A percentile compares a stretch with the other conserved stretches of the same genome.
Evolutionary conservation across 768 basidiomycete species (phyloP).

Genomic region (Sporobolomyces phaffii): DNA sequence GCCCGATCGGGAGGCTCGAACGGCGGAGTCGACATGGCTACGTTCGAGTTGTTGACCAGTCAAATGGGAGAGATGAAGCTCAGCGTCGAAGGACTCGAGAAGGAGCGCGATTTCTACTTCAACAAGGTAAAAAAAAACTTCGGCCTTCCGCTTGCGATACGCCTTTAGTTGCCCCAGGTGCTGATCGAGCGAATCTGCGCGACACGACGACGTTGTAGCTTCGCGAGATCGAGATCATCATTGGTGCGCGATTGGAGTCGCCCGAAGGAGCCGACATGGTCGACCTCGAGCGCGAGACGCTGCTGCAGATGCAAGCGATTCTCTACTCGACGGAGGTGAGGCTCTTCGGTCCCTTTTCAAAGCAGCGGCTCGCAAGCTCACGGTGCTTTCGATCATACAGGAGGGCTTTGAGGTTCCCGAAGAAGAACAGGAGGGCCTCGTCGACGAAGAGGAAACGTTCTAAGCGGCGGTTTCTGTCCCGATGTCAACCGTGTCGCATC

Average conservation of each 20-base stretch:
- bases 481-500: no score
- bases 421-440: conserved; percentile 44
- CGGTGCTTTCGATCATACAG: conserved; percentile 49
- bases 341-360: conserved; percentile 2
- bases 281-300: conserved; percentile 49
- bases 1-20: conserved; percentile 7
- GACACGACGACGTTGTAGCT: no score
- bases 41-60: conserved; percentile 60
- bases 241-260: conserved; percentile 67
- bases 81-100: conserved; percentile 85
- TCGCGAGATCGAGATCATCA: conserved; percentile 90
- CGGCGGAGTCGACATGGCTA: conserved; percentile 53
- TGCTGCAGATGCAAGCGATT: conserved; percentile 81
- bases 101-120: conserved; percentile 98
- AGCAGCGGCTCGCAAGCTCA: no score
- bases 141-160: no score
- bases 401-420: conserved; percentile 92
- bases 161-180: neutral
- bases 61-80: conserved; percentile 75
- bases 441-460: conserved; percentile 73
- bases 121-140: conserved; percentile 90
- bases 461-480: conserved; percentile 14
- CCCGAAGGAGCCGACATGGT: conserved; percentile 52
- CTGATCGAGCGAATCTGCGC: no score
- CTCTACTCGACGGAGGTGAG: conserved; percentile 89